Evolutionary conservation across 2,329 filamentous ascomycete genomes (phyloP).

Genomic region (Fusarium goolgardi): DNA sequence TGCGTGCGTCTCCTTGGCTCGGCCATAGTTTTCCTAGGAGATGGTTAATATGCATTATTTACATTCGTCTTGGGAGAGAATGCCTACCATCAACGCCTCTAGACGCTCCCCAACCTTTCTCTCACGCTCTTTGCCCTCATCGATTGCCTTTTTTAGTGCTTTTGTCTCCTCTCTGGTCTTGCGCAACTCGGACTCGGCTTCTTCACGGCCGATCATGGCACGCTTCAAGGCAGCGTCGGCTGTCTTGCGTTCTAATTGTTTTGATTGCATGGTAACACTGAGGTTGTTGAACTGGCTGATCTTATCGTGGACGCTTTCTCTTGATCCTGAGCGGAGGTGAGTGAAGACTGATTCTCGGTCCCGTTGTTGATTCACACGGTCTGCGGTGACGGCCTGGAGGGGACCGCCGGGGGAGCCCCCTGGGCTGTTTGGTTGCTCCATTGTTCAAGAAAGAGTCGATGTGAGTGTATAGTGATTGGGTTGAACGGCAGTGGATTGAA

Average conservation of each 20-base stretch:
- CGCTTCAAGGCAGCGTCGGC: constrained; percentile 74
- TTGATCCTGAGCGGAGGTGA: constrained; percentile 54
- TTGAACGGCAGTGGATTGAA: constrained; percentile 2
- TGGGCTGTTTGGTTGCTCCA: constrained; percentile 55
- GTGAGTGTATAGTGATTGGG: not conserved
- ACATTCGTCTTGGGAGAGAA: not conserved
- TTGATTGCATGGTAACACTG: constrained; percentile 69
- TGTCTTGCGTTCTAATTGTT: constrained; percentile 71
- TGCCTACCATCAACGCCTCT: constrained; percentile 75
- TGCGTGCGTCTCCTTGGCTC: constrained; percentile 75
- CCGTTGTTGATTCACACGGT: constrained; percentile 68
- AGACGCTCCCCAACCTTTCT: constrained; percentile 73
- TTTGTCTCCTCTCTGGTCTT: constrained; percentile 71
- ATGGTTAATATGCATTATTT: constrained; percentile 26
- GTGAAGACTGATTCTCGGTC: constrained; percentile 54
- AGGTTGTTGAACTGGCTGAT: constrained; percentile 80
- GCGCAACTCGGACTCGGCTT: constrained; percentile 76
- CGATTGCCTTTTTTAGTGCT: constrained; percentile 66
- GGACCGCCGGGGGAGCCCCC: constrained; percentile 67
- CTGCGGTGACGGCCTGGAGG: constrained; percentile 70
- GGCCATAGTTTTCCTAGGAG: constrained; percentile 75
- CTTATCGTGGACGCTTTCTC: constrained; percentile 73
- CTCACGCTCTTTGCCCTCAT: constrained; percentile 75
- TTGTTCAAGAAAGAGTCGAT: constrained; percentile 20
- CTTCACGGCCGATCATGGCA: constrained; percentile 75